These are phyloP conservation scores for Verticillium longisporum DNA, from an alignment of 2,329 filamentous ascomycete species.

Conservation along the genomic window DNA sequence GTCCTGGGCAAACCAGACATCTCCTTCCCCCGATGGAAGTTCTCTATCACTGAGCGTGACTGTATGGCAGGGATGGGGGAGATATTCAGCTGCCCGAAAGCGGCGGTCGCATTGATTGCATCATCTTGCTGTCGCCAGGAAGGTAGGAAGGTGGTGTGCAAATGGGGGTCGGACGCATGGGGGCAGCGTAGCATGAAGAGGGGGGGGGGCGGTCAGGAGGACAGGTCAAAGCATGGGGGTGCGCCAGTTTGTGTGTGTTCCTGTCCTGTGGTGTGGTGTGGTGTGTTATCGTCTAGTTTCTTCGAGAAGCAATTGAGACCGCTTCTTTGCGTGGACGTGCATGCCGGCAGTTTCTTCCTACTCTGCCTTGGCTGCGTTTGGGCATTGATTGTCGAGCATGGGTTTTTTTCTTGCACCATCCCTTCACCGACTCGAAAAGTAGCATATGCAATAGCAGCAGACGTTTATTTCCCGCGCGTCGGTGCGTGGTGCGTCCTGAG, in stretches of 20 bases:
- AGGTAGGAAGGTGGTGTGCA: background rate
- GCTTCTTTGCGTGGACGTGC: background rate
- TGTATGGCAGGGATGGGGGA: background rate
- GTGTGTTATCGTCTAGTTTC: background rate
- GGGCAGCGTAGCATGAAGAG: background rate
- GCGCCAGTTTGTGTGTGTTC: background rate
- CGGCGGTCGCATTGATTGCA: background rate
- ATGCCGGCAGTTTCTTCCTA: background rate
- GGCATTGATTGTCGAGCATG: background rate
- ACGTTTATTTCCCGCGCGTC: background rate
- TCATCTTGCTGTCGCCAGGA: background rate
- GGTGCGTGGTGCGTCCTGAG: background rate
- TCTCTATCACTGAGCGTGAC: background rate
- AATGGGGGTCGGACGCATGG: background rate
- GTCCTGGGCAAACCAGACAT: no score
- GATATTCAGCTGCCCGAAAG: background rate
- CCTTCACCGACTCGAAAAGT: background rate
- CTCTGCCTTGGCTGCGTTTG: background rate
- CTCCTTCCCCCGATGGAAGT: no score
- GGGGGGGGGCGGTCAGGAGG: background rate
- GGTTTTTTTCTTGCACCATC: background rate
- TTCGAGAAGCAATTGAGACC: background rate
- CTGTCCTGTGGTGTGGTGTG: no score
- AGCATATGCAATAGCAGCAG: background rate
- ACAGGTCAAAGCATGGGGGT: background rate